Base-by-base conservation (phyloP, 345 rosid species). In the Clarkia xantiana region DNA sequence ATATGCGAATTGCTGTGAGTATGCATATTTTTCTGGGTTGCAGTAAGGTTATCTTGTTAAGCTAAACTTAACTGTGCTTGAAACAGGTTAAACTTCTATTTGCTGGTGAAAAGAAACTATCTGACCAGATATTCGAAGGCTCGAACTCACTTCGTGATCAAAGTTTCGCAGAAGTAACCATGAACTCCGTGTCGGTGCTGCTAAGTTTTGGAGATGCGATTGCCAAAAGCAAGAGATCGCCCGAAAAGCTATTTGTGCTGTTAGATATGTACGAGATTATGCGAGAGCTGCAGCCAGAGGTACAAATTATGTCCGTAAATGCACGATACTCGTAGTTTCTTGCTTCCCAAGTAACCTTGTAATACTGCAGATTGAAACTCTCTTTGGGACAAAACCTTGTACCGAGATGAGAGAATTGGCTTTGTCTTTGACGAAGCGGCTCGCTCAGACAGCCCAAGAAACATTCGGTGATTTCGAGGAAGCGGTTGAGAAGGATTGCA, bases 191-290 rank as follows among this genome's bases (percentile, higher is more conserved):
- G 42, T 59, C 86, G 29, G 63, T 76, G 63, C 86, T 93, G 34
- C 95, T 82, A 68, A 93, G 96, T 68, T 87, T 93, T 42, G 95
- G 99, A 16, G 99, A 93, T 57, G 95, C 95, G 44, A 73, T 93
- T 29, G 95, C 99, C 44, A 93, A 71, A 75, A 87, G 99, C 82
- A 93, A 84, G 73, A 77, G 99, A 68, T 93, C 99, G 1, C 96
- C 99, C 0, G 96, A 93, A 62, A 87, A 87, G 51, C 57, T 93
- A 22, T 93, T 93, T 64, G 96, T 87, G 62, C 74, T 87, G 47
- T 54, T 91, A 54, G 99, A 91, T 69, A 91, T 91, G 99, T 91
- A 80, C 48, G 99, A 91, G 78, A 86, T 87, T 44, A 82, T 91
- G 99, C 72, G 94, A 67, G 99, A 87, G 70, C 79, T 87, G 60